Percentiles rank a stretch among this genome's conserved stretches.
Conservation (phyloP, 2,329 filamentous ascomycete species). For the Aureobasidium sp. region DNA sequence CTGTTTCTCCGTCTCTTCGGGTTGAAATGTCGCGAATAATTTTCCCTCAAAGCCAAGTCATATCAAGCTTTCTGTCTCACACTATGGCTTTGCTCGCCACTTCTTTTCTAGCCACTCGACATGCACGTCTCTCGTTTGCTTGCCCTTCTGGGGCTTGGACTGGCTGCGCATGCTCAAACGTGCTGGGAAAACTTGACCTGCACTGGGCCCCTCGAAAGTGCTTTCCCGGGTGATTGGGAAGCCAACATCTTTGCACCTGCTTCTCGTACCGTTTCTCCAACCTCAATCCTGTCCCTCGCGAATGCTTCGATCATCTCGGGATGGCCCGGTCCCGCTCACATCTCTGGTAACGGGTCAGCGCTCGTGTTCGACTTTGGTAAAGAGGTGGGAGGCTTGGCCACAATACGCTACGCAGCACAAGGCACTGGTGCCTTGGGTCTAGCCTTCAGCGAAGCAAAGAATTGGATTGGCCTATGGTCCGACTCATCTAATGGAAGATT, state of each 20-base stretch:
- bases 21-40: neutral
- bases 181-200: conserved; percentile 54
- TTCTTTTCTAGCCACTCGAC: neutral
- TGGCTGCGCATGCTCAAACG: conserved; percentile 16
- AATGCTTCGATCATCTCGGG: conserved; percentile 28
- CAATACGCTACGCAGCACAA: conserved; percentile 43
- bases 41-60: neutral
- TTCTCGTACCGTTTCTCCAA: conserved; percentile 45
- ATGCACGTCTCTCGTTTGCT: neutral
- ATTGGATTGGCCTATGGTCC: conserved; percentile 38
- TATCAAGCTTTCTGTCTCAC: neutral
- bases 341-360: conserved; percentile 45
- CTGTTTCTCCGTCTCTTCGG: conserved; percentile 1
- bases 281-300: conserved; percentile 34
- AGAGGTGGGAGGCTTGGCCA: conserved; percentile 52
- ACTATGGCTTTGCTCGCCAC: neutral
- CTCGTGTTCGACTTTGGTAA: conserved; percentile 53
- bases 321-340: conserved; percentile 26
- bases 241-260: conserved; percentile 50
- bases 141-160: neutral
- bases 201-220: conserved; percentile 40
- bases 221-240: conserved; percentile 54
- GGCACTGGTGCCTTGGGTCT: conserved; percentile 32
- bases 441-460: conserved; percentile 37
- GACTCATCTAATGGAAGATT: conserved; percentile 38